phyloP scores from a whole-genome alignment of 257 asterid genomes.

The Marsdenia floribunda region DNA sequence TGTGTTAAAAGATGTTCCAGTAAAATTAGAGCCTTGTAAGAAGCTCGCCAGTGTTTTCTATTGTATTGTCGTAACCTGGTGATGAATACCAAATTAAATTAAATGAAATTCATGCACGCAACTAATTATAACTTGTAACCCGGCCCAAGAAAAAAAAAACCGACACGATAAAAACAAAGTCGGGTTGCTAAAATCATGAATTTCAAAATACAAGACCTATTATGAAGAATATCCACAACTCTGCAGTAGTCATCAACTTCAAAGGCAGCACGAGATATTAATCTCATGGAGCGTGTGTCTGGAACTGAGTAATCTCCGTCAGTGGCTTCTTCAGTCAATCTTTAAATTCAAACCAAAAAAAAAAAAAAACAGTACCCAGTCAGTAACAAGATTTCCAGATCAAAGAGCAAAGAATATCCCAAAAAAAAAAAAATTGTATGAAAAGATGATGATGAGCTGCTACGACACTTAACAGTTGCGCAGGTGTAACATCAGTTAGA shows the following conservation, averaged over 20 bases:
- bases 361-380: background rate
- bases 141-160: too few species aligned
- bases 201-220: slow-evolving; percentile 30
- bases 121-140: too few species aligned
- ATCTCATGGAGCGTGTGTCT: slow-evolving; percentile 53
- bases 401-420: background rate
- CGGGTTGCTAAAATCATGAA: too few species aligned
- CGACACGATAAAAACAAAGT: background rate
- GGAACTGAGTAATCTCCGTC: slow-evolving; percentile 54
- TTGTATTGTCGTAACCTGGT: slow-evolving; percentile 59
- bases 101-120: background rate
- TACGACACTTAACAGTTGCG: slow-evolving; percentile 46
- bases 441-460: background rate
- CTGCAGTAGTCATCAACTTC: slow-evolving; percentile 86
- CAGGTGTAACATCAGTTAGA: slow-evolving; percentile 67
- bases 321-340: slow-evolving; percentile 74
- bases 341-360: slow-evolving; percentile 13
- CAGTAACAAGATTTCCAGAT: background rate
- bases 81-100: background rate
- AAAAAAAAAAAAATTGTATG: background rate
- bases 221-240: slow-evolving; percentile 64
- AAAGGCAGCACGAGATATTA: slow-evolving; percentile 80
- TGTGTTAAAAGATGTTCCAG: slow-evolving; percentile 74
- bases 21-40: slow-evolving; percentile 55
- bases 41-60: slow-evolving; percentile 60